phyloP scores from a whole-genome alignment of 192 early-diverging fungal genomes.

The Podila epicladia region DNA sequence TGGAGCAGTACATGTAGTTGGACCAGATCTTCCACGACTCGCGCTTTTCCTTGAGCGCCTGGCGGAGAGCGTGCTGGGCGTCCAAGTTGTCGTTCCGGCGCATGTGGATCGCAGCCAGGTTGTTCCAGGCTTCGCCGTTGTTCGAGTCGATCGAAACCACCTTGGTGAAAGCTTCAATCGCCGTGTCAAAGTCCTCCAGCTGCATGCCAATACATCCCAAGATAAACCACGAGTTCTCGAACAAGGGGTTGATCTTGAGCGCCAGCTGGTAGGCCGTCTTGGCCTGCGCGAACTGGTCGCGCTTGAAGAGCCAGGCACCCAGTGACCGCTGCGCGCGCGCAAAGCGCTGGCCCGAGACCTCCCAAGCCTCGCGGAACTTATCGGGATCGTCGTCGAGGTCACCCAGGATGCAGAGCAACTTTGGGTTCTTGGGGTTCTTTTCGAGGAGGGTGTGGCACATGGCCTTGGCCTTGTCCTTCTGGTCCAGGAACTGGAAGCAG shows the following conservation, averaged over 20 bases:
- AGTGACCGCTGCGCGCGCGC: constrained; percentile 96
- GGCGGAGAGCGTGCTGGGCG: constrained; percentile 83
- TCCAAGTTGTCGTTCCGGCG: constrained; percentile 74
- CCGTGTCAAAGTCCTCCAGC: constrained; percentile 78
- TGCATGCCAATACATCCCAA: constrained; percentile 94
- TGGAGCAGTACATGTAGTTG: constrained; percentile 84
- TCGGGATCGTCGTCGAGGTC: constrained; percentile 83
- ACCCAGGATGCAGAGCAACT: constrained; percentile 91
- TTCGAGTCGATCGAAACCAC: constrained; percentile 75
- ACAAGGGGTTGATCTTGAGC: constrained; percentile 91
- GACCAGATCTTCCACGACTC: constrained; percentile 95
- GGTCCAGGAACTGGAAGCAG: constrained; percentile 87
- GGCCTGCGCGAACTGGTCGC: constrained; percentile 66
- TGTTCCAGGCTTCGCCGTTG: constrained; percentile 98
- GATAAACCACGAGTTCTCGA: constrained; percentile 96
- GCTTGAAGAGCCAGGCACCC: constrained; percentile 82
- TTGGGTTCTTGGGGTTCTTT: constrained; percentile 75
- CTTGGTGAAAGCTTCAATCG: constrained; percentile 78
- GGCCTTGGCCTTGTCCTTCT: constrained; percentile 88
- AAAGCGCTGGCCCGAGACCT: constrained; percentile 80
- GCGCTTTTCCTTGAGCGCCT: constrained; percentile 81
- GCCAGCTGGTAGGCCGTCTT: constrained; percentile 86
- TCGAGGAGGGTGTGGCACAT: constrained; percentile 74
- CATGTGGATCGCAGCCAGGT: constrained; percentile 89
- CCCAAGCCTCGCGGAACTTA: constrained; percentile 91